Evolutionary conservation across 345 rosid genomes (phyloP), one percentile per base, ranked within the genome.

Genomic region (Crucihimalaya himalaica): DNA sequence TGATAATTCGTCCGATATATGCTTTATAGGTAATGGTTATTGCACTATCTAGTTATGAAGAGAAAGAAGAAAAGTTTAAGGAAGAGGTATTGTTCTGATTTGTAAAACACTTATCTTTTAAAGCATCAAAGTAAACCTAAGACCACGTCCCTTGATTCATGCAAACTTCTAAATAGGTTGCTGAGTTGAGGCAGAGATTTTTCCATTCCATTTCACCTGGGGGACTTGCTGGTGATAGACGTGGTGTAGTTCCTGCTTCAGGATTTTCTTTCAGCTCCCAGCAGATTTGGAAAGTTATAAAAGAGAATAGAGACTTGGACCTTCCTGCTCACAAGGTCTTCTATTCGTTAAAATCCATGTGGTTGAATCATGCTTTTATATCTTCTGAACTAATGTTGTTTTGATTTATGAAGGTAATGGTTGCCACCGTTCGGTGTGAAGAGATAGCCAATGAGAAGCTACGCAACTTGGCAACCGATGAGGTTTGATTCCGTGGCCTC

Each of bases 291-390:
- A 85, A 79, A 80, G 86, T 90, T 64, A 90, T 93, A 51, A 90
- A 80, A 78, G 96, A 90, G 86, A 85, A 90, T 78, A 90, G 80
- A 85, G 96, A 90, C 84, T 86, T 93, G 75, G 92, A 93, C 81
- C 96, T 93, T 81, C 97, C 93, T 74, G 97, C 91, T n/a, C 97
- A 90, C 81, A 87, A 85, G 96, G 98, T 90, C 59, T 77, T 55
- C 16, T 54, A 51, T 39, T 72, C 57, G 16, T 18, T 18, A 45
- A 55, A 68, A 34, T 32, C 13, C 66, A 9, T 74, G 29, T 47
- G 16, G 32, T 64, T 6, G 34, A 77, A 31, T 61, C 63, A 73
- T 59, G 31, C 43, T 42, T 52, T 32, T 12, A 37, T 14, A 16
- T 20, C 61, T 47, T 48, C 10, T 57, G 67, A 57, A 31, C 16